phyloP scores from a whole-genome alignment of 1,284 basidiomycete species.

The Malassezia yamatoensis region DNA sequence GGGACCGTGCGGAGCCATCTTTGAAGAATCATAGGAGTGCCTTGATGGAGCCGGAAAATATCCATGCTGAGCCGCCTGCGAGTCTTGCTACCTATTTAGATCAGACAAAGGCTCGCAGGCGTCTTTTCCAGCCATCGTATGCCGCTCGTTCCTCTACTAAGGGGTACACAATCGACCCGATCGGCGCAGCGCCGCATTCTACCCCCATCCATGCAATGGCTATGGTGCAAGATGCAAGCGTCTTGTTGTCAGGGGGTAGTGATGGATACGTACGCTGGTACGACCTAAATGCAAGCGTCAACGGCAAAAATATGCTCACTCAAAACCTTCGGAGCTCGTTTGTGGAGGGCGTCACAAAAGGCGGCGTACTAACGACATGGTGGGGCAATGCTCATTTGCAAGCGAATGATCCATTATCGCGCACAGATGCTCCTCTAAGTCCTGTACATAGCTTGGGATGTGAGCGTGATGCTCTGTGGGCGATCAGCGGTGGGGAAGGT shows the following conservation, averaged over 20 bases:
- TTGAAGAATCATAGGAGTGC: too few species aligned
- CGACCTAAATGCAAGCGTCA: constrained; percentile 78
- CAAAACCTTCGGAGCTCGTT: constrained; percentile 82
- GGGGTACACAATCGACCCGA: constrained; percentile 62
- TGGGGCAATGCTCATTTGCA: constrained; percentile 56
- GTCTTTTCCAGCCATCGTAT: constrained; percentile 6
- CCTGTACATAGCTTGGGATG: constrained; percentile 40
- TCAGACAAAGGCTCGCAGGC: constrained; percentile 4
- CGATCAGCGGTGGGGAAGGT: constrained; percentile 33
- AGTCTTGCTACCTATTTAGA: constrained; percentile 11
- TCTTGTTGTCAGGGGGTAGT: constrained; percentile 78
- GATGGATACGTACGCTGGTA: constrained; percentile 90
- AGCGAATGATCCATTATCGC: constrained; percentile 2
- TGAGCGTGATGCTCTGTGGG: constrained; percentile 42
- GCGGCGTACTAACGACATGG: constrained; percentile 75
- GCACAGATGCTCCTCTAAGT: constrained; percentile 24
- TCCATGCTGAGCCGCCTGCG: not conserved
- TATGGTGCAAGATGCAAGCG: constrained; percentile 73
- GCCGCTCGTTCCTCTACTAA: constrained; percentile 1
- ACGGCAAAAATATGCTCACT: constrained; percentile 74
- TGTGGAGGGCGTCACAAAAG: constrained; percentile 82
- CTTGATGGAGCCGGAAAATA: too few species aligned
- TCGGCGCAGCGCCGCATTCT: constrained; percentile 81
- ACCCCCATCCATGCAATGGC: constrained; percentile 75
- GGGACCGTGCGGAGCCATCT: not conserved